Base-by-base conservation (phyloP, 768 basidiomycete species). In the Tubosaeta brunneosetosa region DNA sequence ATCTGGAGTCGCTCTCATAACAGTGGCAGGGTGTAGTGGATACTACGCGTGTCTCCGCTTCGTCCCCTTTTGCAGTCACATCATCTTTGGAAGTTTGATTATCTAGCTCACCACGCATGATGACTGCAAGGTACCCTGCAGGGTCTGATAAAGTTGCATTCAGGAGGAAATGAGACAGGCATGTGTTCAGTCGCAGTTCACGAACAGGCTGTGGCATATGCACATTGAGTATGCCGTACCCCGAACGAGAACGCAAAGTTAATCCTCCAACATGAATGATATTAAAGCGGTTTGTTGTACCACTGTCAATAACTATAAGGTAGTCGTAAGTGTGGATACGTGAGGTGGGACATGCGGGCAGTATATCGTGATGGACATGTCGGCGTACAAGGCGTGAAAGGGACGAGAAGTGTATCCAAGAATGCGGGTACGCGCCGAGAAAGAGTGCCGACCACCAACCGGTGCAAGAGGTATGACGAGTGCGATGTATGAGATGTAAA, bases 261-360 rank as follows among this genome's bases (percentile, higher is more conserved):
- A 4, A 42, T 43, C n/a, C 26, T 50, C 32, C 41, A 9, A 41
- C 26, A 36, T 38, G 37, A 41, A 47, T 60, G 27, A 42, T 47
- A 65, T 66, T 66, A 61, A 42, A 34, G 27, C 38, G 46, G 50
- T 40, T 8, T 50, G 45, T 50, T 16, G 33, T 53, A 42, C 51
- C 50, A 40, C 54, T 37, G 43, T 57, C 48, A 59, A 54, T 64
- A 59, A 22, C 57, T 41, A 55, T 62, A 53, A 66, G 52, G 52
- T 59, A 52, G 53, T 56, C 52, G 48, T 65, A 40, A 45, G 29
- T 26, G 44, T 55, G 49, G 33, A 54, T 55, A 50, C 32, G 32
- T 56, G 38, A 42, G 42, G 25, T 22, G 29, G 31, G 49, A 22
- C 36, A 46, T 38, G 48, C 27, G 13, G 32, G 29, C 17, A 40